These are phyloP conservation scores for Gomphus sp. DNA, from an alignment of 1,284 basidiomycete species.

Conservation along the genomic window DNA sequence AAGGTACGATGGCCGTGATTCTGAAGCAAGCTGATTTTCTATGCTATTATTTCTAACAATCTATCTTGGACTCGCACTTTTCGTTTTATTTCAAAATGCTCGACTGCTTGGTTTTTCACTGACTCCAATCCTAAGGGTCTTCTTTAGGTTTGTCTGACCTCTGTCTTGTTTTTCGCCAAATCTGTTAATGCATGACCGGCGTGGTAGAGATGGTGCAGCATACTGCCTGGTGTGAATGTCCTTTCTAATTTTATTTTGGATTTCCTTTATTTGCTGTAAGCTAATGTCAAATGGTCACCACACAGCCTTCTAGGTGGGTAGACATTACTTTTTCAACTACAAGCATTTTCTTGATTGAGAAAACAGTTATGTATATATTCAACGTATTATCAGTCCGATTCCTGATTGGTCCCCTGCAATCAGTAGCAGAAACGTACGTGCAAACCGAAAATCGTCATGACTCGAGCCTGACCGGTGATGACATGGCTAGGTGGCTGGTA, in stretches of 20 bases:
- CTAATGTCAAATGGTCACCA: neutral
- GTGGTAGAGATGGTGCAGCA: slow-evolving; percentile 1
- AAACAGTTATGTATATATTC: neutral
- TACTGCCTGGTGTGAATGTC: neutral
- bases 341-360: too few species aligned
- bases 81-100: neutral
- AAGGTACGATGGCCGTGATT: neutral
- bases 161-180: neutral
- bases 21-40: neutral
- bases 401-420: too few species aligned
- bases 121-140: slow-evolving; percentile 1
- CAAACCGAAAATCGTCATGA: too few species aligned
- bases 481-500: too few species aligned
- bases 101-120: neutral
- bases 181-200: too few species aligned
- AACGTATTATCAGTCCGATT: too few species aligned
- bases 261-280: neutral
- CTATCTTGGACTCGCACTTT: neutral
- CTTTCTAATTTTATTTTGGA: neutral
- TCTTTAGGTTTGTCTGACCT: slow-evolving; percentile 1
- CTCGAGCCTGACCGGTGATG: too few species aligned
- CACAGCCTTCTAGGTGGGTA: neutral
- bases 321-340: too few species aligned
- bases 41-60: neutral
- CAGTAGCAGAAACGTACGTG: too few species aligned